Evolutionary conservation across 192 early-diverging fungal species (phyloP), one percentile per base, ranked within the genome.

Genomic region (Coemansia sp.): DNA sequence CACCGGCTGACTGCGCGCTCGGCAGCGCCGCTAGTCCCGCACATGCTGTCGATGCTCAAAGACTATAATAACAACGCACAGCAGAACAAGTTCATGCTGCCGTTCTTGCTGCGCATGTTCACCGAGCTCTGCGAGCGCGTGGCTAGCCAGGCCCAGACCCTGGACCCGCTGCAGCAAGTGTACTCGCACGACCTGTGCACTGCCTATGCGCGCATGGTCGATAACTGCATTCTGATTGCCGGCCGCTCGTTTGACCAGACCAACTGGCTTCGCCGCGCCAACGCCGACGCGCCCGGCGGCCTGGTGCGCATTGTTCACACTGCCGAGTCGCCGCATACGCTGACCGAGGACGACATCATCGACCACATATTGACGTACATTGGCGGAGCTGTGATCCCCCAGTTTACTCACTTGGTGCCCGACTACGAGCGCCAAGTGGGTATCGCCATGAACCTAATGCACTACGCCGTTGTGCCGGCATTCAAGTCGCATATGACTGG

Each of bases 191-290:
- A 80, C 35, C 64, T 80, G 38, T 70, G 60, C 31, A 38, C 57
- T 0, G 42, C 60, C 19, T 85, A 79, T 60, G 71, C 73, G n/a
- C 49, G 65, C 27, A 40, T 90, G 42, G 68, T 90, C 24, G 94
- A 95, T 53, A 87, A 86, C 32, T 93, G 93, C 65, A 87, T 94
- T 19, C 73, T 90, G 42, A 89, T 92, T 58, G 87, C 87, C 0
- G 94, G 93, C 9, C 87, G 88, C 19, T 84, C 90, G 22, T 91
- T 93, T 66, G 92, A 93, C 32, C 89, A 93, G 47, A 61, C 74
- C 2, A 68, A 63, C 6, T 73, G 80, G 74, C 57, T 80, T 40
- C 63, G 77, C 3, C 38, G 77, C 1, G 17, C 59, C 10, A 43
- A 65, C 9, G n/a, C 56, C 5, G 73, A 71, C 25, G 24, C 40